Evolutionary conservation across 345 rosid genomes (phyloP).

Genomic region (Sisymbrium altissimum): DNA sequence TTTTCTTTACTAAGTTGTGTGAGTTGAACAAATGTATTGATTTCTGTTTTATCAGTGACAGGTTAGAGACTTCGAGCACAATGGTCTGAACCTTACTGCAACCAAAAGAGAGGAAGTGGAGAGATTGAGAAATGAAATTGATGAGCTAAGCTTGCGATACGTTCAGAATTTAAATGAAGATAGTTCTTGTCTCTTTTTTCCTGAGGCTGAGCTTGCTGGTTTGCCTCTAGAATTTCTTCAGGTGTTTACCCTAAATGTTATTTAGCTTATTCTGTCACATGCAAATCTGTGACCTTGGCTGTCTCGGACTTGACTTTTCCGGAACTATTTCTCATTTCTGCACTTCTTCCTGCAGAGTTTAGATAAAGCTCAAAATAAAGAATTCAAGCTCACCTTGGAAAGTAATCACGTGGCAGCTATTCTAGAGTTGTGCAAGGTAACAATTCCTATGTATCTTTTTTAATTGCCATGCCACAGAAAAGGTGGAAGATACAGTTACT

Average conservation of each 20-base stretch:
- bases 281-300: background rate
- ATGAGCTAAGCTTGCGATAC: conserved; percentile 66
- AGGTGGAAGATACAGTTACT: background rate
- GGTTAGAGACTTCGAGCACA: conserved; percentile 87
- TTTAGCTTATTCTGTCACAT: conserved; percentile 6
- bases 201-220: conserved; percentile 72
- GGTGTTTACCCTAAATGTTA: conserved; percentile 39
- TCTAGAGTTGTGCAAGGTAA: conserved; percentile 87
- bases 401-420: conserved; percentile 65
- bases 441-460: conserved; percentile 12
- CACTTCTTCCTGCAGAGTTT: conserved; percentile 53
- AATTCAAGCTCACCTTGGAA: conserved; percentile 65
- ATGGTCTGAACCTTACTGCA: conserved; percentile 80
- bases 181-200: conserved; percentile 55
- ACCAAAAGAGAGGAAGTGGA: conserved; percentile 78
- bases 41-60: conserved; percentile 74
- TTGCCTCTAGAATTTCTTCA: conserved; percentile 69
- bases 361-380: conserved; percentile 57
- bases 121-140: conserved; percentile 65
- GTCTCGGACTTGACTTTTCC: background rate
- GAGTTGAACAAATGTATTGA: conserved; percentile 37
- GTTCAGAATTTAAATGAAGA: conserved; percentile 73
- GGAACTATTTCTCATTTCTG: conserved; percentile 5
- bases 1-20: conserved; percentile 3
- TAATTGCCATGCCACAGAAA: conserved; percentile 1